These are phyloP conservation scores for Penstemon newberryi DNA, from an alignment of 257 asterid genomes.

Conservation along the genomic window DNA sequence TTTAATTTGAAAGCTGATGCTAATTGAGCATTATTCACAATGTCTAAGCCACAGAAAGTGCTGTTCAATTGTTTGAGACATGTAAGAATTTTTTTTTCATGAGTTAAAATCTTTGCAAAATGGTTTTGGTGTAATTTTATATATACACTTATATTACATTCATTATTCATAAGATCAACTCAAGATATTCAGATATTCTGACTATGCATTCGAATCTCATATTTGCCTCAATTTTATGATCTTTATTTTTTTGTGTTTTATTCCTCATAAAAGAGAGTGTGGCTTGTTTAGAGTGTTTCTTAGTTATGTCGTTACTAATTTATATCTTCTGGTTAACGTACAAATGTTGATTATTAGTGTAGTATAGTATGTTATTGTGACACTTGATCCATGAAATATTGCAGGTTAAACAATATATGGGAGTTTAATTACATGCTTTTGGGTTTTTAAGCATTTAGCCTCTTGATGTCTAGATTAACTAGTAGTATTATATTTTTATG, in stretches of 20 bases:
- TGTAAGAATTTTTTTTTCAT: too few species aligned
- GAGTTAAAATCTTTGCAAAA: not conserved
- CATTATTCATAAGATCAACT: not conserved
- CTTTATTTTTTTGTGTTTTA: too few species aligned
- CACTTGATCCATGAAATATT: not conserved
- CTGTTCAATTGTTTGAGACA: conserved; percentile 23
- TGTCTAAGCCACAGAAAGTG: conserved; percentile 18
- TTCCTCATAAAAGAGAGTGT: too few species aligned
- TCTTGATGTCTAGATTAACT: not conserved
- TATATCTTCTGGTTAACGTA: not conserved
- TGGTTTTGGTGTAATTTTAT: conserved; percentile 1
- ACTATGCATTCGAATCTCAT: too few species aligned
- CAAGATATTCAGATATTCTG: too few species aligned
- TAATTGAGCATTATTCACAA: conserved; percentile 18
- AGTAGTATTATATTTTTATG: not conserved
- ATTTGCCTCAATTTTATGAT: too few species aligned
- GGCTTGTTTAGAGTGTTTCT: too few species aligned
- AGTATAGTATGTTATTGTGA: not conserved
- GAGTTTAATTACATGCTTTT: not conserved
- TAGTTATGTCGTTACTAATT: too few species aligned
- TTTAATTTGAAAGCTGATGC: conserved; percentile 16
- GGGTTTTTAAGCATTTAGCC: not conserved
- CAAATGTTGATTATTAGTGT: not conserved
- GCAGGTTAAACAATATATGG: not conserved
- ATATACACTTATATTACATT: conserved; percentile 10